Conservation (phyloP, 2,329 filamentous ascomycete genomes). For the Botrytis sinoallii region DNA sequence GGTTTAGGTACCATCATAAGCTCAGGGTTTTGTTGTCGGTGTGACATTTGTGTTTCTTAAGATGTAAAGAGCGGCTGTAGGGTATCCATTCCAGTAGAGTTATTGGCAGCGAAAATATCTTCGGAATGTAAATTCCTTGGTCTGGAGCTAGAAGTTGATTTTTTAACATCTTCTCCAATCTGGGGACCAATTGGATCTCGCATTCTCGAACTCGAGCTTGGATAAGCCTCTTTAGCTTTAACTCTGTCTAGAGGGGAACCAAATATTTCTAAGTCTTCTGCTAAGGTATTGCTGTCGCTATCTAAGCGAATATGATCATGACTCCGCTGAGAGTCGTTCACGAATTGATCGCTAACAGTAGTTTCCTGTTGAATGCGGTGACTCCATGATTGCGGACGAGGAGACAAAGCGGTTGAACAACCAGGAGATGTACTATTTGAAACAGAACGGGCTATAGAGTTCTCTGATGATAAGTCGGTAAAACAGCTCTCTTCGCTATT, state of each 20-base stretch:
- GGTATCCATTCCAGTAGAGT: not conserved
- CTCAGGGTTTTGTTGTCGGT: not conserved
- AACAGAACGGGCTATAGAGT: not conserved
- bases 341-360: not conserved
- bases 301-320: not conserved
- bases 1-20: too few species aligned
- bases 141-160: too few species aligned
- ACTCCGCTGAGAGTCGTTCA: not conserved
- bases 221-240: too few species aligned
- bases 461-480: not conserved
- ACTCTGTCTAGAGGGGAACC: not conserved
- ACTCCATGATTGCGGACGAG: not conserved
- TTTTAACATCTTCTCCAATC: not conserved
- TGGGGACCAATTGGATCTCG: not conserved
- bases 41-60: not conserved
- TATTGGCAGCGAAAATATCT: not conserved
- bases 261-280: not conserved
- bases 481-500: not conserved
- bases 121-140: not conserved
- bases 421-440: not conserved
- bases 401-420: not conserved
- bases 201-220: not conserved
- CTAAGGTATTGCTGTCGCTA: too few species aligned
- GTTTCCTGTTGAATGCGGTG: too few species aligned
- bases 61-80: not conserved